phyloP scores from a whole-genome alignment of 2,329 filamentous ascomycete species.

The Calonectria pteridis region DNA sequence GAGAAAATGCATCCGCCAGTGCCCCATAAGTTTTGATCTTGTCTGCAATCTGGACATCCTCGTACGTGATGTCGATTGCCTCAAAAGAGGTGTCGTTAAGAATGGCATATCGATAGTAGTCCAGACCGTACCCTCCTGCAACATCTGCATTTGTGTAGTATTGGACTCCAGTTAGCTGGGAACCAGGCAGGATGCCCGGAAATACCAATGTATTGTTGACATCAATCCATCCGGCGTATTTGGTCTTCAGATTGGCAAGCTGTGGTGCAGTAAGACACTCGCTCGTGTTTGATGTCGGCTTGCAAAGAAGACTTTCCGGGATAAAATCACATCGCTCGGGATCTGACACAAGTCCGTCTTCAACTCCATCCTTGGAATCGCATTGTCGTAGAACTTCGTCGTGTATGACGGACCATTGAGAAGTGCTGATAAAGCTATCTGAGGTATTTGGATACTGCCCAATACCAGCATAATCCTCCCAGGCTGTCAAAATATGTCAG shows the following conservation, averaged over 20 bases:
- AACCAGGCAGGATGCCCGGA: not conserved
- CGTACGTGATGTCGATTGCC: not conserved
- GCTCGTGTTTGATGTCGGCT: not conserved
- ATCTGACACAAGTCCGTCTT: not conserved
- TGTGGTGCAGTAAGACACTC: not conserved
- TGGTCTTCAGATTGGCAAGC: not conserved
- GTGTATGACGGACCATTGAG: not conserved
- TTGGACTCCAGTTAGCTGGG: not conserved
- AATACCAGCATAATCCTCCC: not conserved
- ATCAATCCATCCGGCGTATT: not conserved
- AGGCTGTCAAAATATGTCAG: not conserved
- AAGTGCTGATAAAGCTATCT: not conserved
- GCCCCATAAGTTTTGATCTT: not conserved
- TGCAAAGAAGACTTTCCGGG: constrained; percentile 1
- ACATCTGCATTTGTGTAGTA: not conserved
- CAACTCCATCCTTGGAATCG: not conserved
- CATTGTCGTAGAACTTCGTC: not conserved
- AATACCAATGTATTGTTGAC: constrained; percentile 1
- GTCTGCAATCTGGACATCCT: not conserved
- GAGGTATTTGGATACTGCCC: not conserved
- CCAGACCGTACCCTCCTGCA: constrained; percentile 1
- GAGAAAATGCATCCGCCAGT: not conserved
- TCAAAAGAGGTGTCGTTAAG: not conserved
- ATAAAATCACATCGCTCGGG: not conserved
- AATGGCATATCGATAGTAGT: not conserved